Evolutionary conservation across 768 basidiomycete genomes (phyloP), one percentile per base, ranked within the genome.

Genomic region (Harrya chromipes): DNA sequence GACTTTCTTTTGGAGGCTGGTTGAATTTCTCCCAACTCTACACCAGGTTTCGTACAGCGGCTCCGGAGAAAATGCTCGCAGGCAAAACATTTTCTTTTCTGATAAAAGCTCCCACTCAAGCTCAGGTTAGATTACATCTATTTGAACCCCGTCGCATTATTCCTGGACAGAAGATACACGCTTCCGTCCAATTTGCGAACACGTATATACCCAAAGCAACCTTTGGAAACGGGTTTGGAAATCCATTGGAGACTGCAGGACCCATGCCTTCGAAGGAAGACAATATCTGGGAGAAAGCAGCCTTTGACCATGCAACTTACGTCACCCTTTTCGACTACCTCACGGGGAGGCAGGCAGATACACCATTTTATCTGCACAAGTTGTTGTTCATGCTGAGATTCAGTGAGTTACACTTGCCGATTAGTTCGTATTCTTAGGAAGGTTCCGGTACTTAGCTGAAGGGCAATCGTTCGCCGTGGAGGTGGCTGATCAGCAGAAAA

Each of bases 41-140:
- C 52, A 59, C 7, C 57, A 56, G 14, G 52, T 59, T n/a, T 57
- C 57, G 20, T 59, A 50, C 40, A 56, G 48, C 34, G 57, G 57
- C 26, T 20, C 52, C 0, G 57, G 55, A 8, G 55, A 43, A 31
- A 53, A 49, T 24, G 43, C 35, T 27, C 52, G 34, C 17, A 53
- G 42, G 57, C 53, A 40, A 31, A 47, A 17, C 19, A 2, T n/a
- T 31, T 7, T 4, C 14, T 31, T 11, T 14, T 13, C 13, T 19
- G 3, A 6, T 13, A 17, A 14, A 40, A 12, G 2, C 19, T 4
- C 13, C 1, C 13, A 6, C 10, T 40, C 43, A 31, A 54, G 38
- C 4, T 4, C 6, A 14, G 10, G 10, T 4, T 34, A 58, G 55
- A 39, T 39, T 33, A 24, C 57, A 59, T 40, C 49, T 53, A 24